phyloP scores from a whole-genome alignment of 495 filamentous ascomycete species.

The Immersiella caudata region DNA sequence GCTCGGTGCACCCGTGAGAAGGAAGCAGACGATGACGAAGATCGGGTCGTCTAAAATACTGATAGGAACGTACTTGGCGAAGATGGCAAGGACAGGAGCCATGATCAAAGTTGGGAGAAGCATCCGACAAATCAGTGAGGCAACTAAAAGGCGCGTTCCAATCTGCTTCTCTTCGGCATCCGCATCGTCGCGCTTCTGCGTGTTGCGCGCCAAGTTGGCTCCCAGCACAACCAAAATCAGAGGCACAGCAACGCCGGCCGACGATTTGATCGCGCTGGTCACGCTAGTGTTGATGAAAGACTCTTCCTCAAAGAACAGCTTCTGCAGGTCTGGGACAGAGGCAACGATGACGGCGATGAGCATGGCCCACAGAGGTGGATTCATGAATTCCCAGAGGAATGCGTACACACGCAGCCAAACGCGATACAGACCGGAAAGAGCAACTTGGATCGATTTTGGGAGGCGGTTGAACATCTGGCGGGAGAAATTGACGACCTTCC shows the following conservation, averaged over 20 bases:
- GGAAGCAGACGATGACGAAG: constrained; percentile 95
- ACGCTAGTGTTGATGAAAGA: constrained; percentile 93
- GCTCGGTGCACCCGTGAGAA: constrained; percentile 91
- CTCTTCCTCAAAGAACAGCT: constrained; percentile 83
- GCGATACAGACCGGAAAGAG: constrained; percentile 47
- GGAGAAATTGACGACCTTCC: constrained; percentile 38
- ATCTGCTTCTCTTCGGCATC: constrained; percentile 67
- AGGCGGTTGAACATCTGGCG: constrained; percentile 45
- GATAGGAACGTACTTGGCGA: constrained; percentile 88
- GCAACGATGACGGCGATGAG: constrained; percentile 84
- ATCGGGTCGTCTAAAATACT: constrained; percentile 97
- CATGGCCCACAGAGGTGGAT: constrained; percentile 98
- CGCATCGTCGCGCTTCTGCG: constrained; percentile 58
- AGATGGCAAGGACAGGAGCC: constrained; percentile 87
- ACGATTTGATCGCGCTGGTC: constrained; percentile 81
- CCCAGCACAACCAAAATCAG: constrained; percentile 96
- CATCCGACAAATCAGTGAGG: constrained; percentile 87
- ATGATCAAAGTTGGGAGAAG: constrained; percentile 88
- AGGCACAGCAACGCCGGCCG: constrained; percentile 88
- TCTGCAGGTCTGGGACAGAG: constrained; percentile 82
- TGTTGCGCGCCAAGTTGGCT: constrained; percentile 85
- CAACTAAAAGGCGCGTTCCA: constrained; percentile 78
- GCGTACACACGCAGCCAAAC: constrained; percentile 56
- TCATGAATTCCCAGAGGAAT: constrained; percentile 92
- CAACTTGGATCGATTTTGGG: constrained; percentile 60